Evolutionary conservation across 2,329 filamentous ascomycete genomes (phyloP), one percentile per base, ranked within the genome.

Genomic region (Alternaria gaisen): DNA sequence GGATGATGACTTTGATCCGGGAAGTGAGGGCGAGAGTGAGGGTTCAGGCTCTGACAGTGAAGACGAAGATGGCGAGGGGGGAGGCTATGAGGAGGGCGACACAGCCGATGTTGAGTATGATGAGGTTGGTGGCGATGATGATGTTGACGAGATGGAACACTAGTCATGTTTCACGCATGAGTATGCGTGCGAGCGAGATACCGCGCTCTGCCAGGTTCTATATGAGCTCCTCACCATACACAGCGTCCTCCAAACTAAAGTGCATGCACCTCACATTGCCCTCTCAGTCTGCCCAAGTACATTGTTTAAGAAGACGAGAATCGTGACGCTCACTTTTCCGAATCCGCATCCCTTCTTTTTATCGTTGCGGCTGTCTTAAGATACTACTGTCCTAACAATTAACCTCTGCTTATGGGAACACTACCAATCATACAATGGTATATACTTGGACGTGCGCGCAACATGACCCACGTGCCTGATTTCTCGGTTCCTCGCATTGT

Each of bases 1-100:
- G 43, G 77, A 80, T 40, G 79, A 81, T 38, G 80, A 81, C 58
- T 81, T 80, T 51, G 77, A 80, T 53, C 79, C 79, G 4, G 79
- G 76, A 0, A 78, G 73, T 40, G 79, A 79, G 30, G 79, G 74
- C 32, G 79, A 80, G 56, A 80, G 78, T 28, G 79, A 80, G 44
- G 79, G 78, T 7, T 74, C 72, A 18, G 78, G 78, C 1, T 69
- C 58, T 8, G 77, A 77, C 22, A 75, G 69, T 24, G 78, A 77
- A 5, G 77, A 79, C 10, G 73, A 76, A 5, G 71, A 71, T 4
- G 72, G 68, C 7, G 72, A 65, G 2, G 46, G 46, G 12, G 78
- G 71, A 53, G 74, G 69, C 0, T 74, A 76, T 18, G 72, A 79
- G 28, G 74, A 76, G 41, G 73, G 66, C 5, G 66, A 74, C 14